These are phyloP conservation scores for Populus ilicifolia DNA, from an alignment of 345 rosid genomes.

Conservation along the genomic window DNA sequence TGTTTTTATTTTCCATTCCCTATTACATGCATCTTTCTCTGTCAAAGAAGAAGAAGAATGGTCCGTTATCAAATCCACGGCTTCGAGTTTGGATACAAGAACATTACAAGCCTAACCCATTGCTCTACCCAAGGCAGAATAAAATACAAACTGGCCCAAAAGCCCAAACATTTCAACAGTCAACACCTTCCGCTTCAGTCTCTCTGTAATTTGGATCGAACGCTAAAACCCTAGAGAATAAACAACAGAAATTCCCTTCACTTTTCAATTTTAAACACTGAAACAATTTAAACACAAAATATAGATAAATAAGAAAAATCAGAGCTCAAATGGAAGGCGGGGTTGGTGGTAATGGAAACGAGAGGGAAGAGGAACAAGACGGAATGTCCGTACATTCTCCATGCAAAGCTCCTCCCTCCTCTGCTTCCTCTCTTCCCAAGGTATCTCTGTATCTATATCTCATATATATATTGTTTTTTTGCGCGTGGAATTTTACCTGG, in stretches of 20 bases:
- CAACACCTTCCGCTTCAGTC: neutral
- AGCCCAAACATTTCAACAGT: neutral
- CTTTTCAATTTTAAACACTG: neutral
- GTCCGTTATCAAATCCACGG: no score
- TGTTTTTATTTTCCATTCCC: no score
- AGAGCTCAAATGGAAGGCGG: constrained; percentile 26
- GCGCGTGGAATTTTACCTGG: neutral
- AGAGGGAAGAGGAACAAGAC: constrained; percentile 72
- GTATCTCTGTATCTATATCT: constrained; percentile 25
- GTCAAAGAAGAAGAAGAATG: no score
- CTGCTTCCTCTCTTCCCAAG: constrained; percentile 93
- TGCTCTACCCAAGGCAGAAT: neutral
- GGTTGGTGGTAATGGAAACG: constrained; percentile 30
- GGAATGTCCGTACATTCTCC: constrained; percentile 95
- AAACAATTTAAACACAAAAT: neutral
- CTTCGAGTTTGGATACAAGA: no score
- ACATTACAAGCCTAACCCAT: neutral
- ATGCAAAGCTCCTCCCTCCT: constrained; percentile 89
- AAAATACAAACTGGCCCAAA: neutral
- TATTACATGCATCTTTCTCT: no score
- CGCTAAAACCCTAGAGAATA: constrained; percentile 10
- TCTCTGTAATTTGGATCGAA: constrained; percentile 1
- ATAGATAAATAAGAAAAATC: neutral
- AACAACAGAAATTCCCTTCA: neutral
- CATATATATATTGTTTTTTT: neutral